These are phyloP conservation scores for Cladosporium sp. DNA, from an alignment of 2,329 filamentous ascomycete species.

Conservation along the genomic window DNA sequence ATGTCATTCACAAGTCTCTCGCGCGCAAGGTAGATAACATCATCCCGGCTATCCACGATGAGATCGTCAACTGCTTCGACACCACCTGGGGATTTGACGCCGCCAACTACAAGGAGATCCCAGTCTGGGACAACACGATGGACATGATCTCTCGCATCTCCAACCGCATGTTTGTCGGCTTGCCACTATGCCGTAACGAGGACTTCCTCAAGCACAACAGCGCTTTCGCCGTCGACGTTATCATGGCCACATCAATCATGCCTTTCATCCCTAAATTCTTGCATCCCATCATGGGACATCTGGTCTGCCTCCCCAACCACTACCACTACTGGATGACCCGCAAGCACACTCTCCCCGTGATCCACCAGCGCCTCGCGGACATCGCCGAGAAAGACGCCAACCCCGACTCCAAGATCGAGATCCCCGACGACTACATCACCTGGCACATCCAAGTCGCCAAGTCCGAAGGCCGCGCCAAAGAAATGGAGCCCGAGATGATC, in stretches of 20 bases:
- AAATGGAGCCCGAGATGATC: conserved; percentile 45
- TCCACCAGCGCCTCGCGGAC: conserved; percentile 44
- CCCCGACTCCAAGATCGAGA: conserved; percentile 37
- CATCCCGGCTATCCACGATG: conserved; percentile 34
- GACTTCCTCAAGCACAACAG: conserved; percentile 44
- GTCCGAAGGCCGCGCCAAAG: conserved; percentile 37
- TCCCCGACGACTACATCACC: conserved; percentile 52
- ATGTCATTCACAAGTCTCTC: conserved; percentile 37
- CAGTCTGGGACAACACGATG: conserved; percentile 27
- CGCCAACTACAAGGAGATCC: conserved; percentile 29
- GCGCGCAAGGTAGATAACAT: conserved; percentile 34
- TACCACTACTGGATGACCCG: conserved; percentile 43
- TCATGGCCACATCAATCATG: conserved; percentile 31
- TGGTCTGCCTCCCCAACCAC: conserved; percentile 42
- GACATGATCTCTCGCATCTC: conserved; percentile 36
- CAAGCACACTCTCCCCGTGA: conserved; percentile 41
- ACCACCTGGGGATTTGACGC: conserved; percentile 34
- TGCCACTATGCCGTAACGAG: conserved; percentile 41
- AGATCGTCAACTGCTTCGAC: conserved; percentile 31
- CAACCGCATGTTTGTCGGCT: conserved; percentile 42
- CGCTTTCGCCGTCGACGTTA: conserved; percentile 46
- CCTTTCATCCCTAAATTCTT: conserved; percentile 44
- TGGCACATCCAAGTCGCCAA: conserved; percentile 51
- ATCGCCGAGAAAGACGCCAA: conserved; percentile 41
- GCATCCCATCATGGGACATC: conserved; percentile 44